Percentiles rank a stretch among this genome's conserved stretches.
These are phyloP conservation scores for Fusarium albidum DNA, from an alignment of 2,329 filamentous ascomycete genomes.

Conservation along the genomic window DNA sequence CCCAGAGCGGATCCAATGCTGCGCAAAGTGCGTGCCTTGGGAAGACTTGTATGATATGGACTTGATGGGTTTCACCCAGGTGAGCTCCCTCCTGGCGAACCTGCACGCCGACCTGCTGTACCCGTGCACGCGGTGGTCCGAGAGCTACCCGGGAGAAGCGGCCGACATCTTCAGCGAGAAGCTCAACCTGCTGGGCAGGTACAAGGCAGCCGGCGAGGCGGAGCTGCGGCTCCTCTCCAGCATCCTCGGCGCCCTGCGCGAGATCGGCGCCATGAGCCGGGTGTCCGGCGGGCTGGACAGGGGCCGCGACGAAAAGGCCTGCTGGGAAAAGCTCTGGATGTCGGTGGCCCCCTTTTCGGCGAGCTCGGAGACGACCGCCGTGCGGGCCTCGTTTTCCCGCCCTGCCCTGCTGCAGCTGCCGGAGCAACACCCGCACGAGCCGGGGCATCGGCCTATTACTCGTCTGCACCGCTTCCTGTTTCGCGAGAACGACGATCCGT, in stretches of 20 bases:
- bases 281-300: not conserved
- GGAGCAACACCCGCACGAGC: not conserved
- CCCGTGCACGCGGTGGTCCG: not conserved
- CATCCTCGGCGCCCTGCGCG: not conserved
- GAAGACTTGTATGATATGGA: not conserved
- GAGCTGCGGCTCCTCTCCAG: conserved; percentile 6
- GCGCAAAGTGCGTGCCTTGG: no score
- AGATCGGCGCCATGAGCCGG: not conserved
- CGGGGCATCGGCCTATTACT: no score
- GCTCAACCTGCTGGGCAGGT: conserved; percentile 15
- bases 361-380: not conserved
- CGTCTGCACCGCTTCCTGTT: not conserved
- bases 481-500: no score
- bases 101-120: conserved; percentile 9
- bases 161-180: conserved; percentile 17
- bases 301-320: not conserved
- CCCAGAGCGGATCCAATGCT: no score
- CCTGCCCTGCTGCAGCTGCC: no score
- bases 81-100: no score
- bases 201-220: conserved; percentile 2
- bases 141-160: conserved; percentile 4
- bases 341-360: not conserved
- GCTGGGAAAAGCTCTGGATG: conserved; percentile 9
- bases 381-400: no score
- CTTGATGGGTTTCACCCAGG: no score